These are phyloP conservation scores for Hypoxylon rickii DNA, from an alignment of 495 filamentous ascomycete genomes.

Conservation along the genomic window DNA sequence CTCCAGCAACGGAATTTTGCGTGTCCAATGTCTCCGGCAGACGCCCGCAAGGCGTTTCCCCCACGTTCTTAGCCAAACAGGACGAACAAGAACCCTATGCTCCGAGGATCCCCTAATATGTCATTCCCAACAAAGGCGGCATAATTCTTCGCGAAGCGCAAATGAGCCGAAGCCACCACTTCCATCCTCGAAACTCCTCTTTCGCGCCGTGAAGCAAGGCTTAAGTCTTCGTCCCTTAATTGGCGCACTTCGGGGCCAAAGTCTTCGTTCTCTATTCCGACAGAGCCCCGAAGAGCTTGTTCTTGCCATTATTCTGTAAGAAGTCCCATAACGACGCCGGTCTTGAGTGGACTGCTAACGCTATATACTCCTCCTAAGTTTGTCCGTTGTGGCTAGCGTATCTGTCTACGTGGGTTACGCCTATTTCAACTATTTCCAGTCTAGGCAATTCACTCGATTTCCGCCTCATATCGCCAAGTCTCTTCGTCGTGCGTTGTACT, in stretches of 20 bases:
- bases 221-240: slow-evolving; percentile 40
- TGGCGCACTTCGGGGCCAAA: slow-evolving; percentile 40
- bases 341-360: slow-evolving; percentile 15
- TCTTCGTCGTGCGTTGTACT: slow-evolving; percentile 86
- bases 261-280: slow-evolving; percentile 39
- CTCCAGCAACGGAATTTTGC: slow-evolving; percentile 6
- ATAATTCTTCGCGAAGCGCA: slow-evolving; percentile 24
- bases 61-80: neutral
- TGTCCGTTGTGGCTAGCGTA: slow-evolving; percentile 54
- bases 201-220: slow-evolving; percentile 38
- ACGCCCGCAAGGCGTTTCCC: slow-evolving; percentile 3
- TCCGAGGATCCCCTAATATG: slow-evolving; percentile 1
- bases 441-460: slow-evolving; percentile 62
- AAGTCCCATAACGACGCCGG: neutral
- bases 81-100: neutral
- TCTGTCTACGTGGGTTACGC: slow-evolving; percentile 63
- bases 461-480: slow-evolving; percentile 78
- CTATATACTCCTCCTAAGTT: slow-evolving; percentile 27
- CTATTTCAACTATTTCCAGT: slow-evolving; percentile 71
- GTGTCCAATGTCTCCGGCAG: slow-evolving; percentile 25
- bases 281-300: slow-evolving; percentile 49
- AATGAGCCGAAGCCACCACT: slow-evolving; percentile 28
- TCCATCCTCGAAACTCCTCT: slow-evolving; percentile 34
- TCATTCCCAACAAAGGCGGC: slow-evolving; percentile 29
- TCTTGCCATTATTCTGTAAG: slow-evolving; percentile 40